Evolutionary conservation across 1,284 basidiomycete genomes (phyloP).

Genomic region (Cutaneotrichosporon mucoides): DNA sequence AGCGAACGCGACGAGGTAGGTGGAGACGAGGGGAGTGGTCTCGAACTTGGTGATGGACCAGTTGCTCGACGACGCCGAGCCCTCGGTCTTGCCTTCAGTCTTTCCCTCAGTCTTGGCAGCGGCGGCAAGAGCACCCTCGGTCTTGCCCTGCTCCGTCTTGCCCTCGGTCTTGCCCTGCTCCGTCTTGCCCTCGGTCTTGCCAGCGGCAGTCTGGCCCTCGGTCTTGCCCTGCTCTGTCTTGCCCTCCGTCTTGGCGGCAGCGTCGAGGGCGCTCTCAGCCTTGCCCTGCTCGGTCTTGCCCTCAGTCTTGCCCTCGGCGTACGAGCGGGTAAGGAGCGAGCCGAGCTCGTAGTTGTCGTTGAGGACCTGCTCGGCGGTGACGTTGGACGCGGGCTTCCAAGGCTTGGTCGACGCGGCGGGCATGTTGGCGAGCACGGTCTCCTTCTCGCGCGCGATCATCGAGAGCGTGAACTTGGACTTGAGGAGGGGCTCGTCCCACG

Average conservation of each 20-base stretch:
- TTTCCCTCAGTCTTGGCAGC: constrained; percentile 35
- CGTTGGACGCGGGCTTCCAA: constrained; percentile 42
- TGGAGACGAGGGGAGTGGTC: constrained; percentile 75
- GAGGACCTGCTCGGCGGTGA: constrained; percentile 31
- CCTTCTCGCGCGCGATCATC: constrained; percentile 70
- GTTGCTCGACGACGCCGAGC: constrained; percentile 26
- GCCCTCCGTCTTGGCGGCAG: constrained; percentile 17
- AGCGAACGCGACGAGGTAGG: constrained; percentile 87
- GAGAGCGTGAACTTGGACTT: constrained; percentile 83
- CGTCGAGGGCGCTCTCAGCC: constrained; percentile 1
- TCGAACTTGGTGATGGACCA: constrained; percentile 81
- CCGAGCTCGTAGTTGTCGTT: constrained; percentile 45
- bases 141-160: constrained; percentile 26
- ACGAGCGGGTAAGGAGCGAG: constrained; percentile 36
- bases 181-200: constrained; percentile 46
- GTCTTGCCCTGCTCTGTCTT: constrained; percentile 49
- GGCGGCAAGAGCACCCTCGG: too few relatives aligned
- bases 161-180: constrained; percentile 29
- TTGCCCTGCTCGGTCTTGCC: constrained; percentile 13
- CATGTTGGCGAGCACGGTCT: constrained; percentile 79
- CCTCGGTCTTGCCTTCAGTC: constrained; percentile 41
- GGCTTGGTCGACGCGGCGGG: constrained; percentile 58
- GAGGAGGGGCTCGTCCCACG: constrained; percentile 88
- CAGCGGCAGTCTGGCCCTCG: constrained; percentile 43
- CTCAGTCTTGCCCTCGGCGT: constrained; percentile 46